Base-by-base conservation (phyloP, 106 monocot genomes). In the Platanthera guangdongensis region DNA sequence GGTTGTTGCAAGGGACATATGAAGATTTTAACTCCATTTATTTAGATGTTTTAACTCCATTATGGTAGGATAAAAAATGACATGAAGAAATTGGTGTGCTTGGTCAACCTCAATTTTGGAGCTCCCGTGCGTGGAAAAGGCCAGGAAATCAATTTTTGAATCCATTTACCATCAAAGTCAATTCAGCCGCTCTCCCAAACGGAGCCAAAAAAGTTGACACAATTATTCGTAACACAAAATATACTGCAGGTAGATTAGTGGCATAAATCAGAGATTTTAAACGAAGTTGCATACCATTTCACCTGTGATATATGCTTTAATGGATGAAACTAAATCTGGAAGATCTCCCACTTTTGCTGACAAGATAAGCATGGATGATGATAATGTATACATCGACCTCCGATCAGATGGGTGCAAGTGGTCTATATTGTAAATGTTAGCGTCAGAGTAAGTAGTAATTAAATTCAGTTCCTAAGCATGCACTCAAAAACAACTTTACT, bases 361-460 rank as follows among this genome's bases (percentile, higher is more conserved):
- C 79, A 86, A 77, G 65, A 97, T 69, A 78, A 97, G 88, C 93
- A 97, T 94, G 14, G 86, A 81, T 46, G 85, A 91, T 30, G 91
- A 86, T 80, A 91, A 80, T 30, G 91, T 94, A 59, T 85, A 84
- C 39, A 97, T 64, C 74, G 87, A 94, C 75, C 91, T 91, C 25
- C 85, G 84, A 32, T 82, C 81, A 65, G 91, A 92, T 78, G 97
- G 89, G 80, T 83, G 86, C 84, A 97, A 87, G 48, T 60, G 75
- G 82, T 86, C 97, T 97, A 87, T 52, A 79, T 76, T 73, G 59
- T 76, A 82, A 64, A 73, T 59, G 55, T n/a, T 63, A 74, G 21
- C 4, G 50, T 72, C 51, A 72, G 72, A 72, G 47, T 16, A 70
- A 70, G 25, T 8, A 30, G 9, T 60, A 19, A 60, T 60, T 21